Conservation (phyloP, 768 basidiomycete genomes). For the Dentipellis sp. region DNA sequence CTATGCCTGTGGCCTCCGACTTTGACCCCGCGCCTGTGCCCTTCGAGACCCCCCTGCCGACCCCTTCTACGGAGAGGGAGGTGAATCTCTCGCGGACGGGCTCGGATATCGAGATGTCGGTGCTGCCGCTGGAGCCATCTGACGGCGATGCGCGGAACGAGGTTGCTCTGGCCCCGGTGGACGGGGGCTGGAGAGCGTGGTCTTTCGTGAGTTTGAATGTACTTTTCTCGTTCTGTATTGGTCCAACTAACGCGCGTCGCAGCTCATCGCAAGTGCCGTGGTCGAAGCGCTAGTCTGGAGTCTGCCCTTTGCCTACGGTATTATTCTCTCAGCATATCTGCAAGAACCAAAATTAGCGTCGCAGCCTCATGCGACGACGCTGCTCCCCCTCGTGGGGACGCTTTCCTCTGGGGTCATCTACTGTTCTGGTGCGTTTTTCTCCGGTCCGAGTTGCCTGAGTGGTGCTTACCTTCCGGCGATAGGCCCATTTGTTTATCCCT, state of each 20-base stretch:
- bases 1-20: background rate
- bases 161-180: background rate
- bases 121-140: constrained; percentile 2
- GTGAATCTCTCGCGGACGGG: background rate
- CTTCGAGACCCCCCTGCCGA: background rate
- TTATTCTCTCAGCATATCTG: constrained; percentile 22
- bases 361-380: constrained; percentile 15
- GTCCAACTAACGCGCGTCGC: background rate
- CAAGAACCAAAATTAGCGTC: constrained; percentile 14
- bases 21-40: background rate
- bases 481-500: constrained; percentile 13
- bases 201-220: background rate
- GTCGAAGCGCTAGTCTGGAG: constrained; percentile 19
- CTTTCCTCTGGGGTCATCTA: constrained; percentile 23
- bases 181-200: background rate
- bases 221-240: background rate
- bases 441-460: no score
- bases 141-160: background rate
- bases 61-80: background rate
- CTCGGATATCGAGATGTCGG: constrained; percentile 16
- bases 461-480: background rate
- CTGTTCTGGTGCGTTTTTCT: constrained; percentile 17
- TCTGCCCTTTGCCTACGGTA: constrained; percentile 21
- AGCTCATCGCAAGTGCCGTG: background rate
- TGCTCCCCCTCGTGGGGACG: constrained; percentile 23